phyloP scores from a whole-genome alignment of 2,329 filamentous ascomycete species.

The Phaeosphaeriaceae sp. region DNA sequence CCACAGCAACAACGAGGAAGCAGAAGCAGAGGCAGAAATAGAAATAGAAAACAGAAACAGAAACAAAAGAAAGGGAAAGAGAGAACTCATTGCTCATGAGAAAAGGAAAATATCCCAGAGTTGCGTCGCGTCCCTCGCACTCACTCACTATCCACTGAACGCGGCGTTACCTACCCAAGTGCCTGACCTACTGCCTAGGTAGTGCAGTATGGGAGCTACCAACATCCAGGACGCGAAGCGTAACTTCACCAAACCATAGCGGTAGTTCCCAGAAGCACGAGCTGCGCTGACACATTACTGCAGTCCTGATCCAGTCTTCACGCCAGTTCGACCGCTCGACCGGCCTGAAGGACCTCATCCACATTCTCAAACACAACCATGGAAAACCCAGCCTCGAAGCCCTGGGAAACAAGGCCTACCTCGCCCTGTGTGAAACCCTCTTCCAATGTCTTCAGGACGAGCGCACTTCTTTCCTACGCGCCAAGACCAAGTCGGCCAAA shows the following conservation, averaged over 20 bases:
- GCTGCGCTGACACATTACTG: constrained; percentile 22
- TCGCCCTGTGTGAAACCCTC: constrained; percentile 79
- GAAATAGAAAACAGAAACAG: too few species aligned
- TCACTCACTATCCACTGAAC: constrained; percentile 10
- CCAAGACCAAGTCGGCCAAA: constrained; percentile 50
- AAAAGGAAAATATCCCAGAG: too few species aligned
- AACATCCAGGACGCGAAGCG: constrained; percentile 46
- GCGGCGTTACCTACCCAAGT: too few species aligned
- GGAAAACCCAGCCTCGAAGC: constrained; percentile 49
- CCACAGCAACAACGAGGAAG: not conserved
- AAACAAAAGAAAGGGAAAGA: too few species aligned
- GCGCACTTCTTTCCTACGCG: constrained; percentile 66
- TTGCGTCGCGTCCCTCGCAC: constrained; percentile 15
- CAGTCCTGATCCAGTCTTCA: constrained; percentile 40
- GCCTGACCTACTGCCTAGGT: too few species aligned
- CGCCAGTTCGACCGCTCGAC: constrained; percentile 53
- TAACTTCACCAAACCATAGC: constrained; percentile 8
- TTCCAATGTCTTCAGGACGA: constrained; percentile 74
- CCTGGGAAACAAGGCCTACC: constrained; percentile 78
- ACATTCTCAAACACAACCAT: constrained; percentile 62
- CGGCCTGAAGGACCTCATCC: constrained; percentile 62
- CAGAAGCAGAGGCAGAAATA: not conserved
- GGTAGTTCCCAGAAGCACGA: constrained; percentile 11
- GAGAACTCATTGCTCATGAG: too few species aligned
- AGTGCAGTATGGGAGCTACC: constrained; percentile 40